A percentile compares a stretch with the other conserved stretches of the same genome.
Conservation (phyloP, 2,329 filamentous ascomycete genomes). For the Nothophaeocryptopus gaeumannii region DNA sequence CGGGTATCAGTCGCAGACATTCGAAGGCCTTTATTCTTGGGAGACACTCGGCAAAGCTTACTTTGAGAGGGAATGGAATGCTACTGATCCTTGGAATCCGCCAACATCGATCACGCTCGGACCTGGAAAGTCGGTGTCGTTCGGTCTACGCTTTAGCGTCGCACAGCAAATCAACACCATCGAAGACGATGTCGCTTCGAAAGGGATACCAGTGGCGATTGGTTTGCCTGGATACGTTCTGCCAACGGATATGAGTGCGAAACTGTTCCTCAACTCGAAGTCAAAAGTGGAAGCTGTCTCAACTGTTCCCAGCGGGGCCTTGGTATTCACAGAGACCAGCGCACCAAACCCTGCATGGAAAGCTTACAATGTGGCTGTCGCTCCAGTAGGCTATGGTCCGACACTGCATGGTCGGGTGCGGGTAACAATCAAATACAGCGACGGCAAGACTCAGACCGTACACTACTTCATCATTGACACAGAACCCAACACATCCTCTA, state of each 20-base stretch:
- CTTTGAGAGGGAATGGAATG: conserved; percentile 56
- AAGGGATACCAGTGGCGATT: conserved; percentile 49
- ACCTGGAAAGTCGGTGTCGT: conserved; percentile 46
- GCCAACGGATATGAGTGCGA: conserved; percentile 46
- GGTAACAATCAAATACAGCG: conserved; percentile 49
- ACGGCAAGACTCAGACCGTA: conserved; percentile 51
- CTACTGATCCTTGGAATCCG: conserved; percentile 53
- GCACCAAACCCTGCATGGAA: conserved; percentile 23
- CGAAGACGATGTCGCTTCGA: conserved; percentile 45
- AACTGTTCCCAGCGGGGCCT: conserved; percentile 39
- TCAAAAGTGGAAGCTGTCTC: conserved; percentile 43
- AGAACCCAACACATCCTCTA: conserved; percentile 43
- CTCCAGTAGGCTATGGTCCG: conserved; percentile 40
- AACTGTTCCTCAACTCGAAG: conserved; percentile 46
- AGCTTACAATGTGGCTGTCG: conserved; percentile 46
- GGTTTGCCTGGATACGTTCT: conserved; percentile 57
- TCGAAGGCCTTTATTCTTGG: conserved; percentile 62
- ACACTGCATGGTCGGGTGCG: conserved; percentile 43
- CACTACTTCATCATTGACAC: conserved; percentile 57
- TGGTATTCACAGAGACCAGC: conserved; percentile 36
- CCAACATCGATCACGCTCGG: conserved; percentile 48
- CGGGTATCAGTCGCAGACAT: conserved; percentile 53
- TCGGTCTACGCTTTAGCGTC: conserved; percentile 54
- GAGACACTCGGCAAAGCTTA: conserved; percentile 55
- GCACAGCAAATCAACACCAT: conserved; percentile 48